Conservation (phyloP, 1,284 basidiomycete species). For the Malassezia furfur region DNA sequence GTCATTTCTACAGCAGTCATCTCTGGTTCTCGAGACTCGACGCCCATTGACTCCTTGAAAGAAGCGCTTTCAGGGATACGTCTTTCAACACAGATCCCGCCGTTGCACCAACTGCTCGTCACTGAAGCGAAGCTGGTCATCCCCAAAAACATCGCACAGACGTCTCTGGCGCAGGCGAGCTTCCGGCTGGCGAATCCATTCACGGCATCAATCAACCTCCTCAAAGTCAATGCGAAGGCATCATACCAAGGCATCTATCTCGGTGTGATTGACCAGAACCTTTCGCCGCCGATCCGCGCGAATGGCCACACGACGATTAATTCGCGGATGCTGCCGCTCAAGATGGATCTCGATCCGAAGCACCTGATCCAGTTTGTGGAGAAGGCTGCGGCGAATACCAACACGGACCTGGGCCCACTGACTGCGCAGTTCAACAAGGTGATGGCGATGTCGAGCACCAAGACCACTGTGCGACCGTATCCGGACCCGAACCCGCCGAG, state of each 20-base stretch:
- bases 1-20: constrained; percentile 58
- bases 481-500: constrained; percentile 49
- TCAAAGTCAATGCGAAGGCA: constrained; percentile 57
- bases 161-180: constrained; percentile 23
- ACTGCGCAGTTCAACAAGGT: constrained; percentile 57
- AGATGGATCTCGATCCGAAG: constrained; percentile 60
- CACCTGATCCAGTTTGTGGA: constrained; percentile 59
- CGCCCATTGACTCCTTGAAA: constrained; percentile 60
- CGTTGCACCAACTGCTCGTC: constrained; percentile 60
- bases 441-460: constrained; percentile 56
- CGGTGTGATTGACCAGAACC: constrained; percentile 53
- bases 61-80: constrained; percentile 59
- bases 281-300: constrained; percentile 56
- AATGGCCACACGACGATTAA: constrained; percentile 58
- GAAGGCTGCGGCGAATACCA: constrained; percentile 55
- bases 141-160: constrained; percentile 45
- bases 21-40: constrained; percentile 57
- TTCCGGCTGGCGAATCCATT: constrained; percentile 60
- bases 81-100: constrained; percentile 60
- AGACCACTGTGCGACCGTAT: constrained; percentile 55
- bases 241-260: constrained; percentile 50
- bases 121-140: constrained; percentile 43
- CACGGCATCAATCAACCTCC: constrained; percentile 64
- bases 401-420: constrained; percentile 61
- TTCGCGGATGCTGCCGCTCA: constrained; percentile 57